Evolutionary conservation across 441 rosid genomes (phyloP).

Genomic region (Jatropha podagrica): DNA sequence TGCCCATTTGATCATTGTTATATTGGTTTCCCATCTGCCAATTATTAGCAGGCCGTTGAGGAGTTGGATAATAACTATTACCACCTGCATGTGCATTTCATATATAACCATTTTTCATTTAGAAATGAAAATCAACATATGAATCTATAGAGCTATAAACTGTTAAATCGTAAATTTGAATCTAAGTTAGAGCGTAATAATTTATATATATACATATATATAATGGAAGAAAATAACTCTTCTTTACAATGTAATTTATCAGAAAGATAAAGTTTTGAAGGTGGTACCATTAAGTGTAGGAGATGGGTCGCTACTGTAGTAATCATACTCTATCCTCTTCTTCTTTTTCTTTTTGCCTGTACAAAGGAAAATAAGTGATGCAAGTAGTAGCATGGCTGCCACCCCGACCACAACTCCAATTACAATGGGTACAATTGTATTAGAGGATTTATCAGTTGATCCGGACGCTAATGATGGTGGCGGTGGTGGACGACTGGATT

Average conservation of each 20-base stretch:
- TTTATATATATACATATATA: too few species aligned
- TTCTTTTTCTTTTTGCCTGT: conserved; percentile 50
- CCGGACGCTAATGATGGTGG: conserved; percentile 30
- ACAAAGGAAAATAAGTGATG: conserved; percentile 32
- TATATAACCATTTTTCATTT: neutral
- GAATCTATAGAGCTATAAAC: too few species aligned
- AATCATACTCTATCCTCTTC: conserved; percentile 46
- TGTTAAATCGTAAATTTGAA: too few species aligned
- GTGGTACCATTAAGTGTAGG: conserved; percentile 24
- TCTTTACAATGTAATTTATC: too few species aligned
- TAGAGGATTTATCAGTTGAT: conserved; percentile 18
- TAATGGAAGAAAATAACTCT: too few species aligned
- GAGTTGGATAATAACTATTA: conserved; percentile 35
- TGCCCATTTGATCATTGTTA: conserved; percentile 27
- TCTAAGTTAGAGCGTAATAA: too few species aligned
- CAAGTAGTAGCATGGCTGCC: conserved; percentile 41
- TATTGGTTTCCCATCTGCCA: conserved; percentile 23
- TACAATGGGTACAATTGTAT: conserved; percentile 25
- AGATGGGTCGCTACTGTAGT: conserved; percentile 37
- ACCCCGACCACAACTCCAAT: conserved; percentile 49
- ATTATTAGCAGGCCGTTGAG: conserved; percentile 18
- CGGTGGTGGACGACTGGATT: conserved; percentile 15
- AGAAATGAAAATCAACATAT: neutral
- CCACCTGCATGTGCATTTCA: conserved; percentile 29
- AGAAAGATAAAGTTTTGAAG: neutral